A percentile compares a stretch with the other conserved stretches of the same genome.
Conservation (phyloP, 1,284 basidiomycete species). For the Apiotrichum domesticum region DNA sequence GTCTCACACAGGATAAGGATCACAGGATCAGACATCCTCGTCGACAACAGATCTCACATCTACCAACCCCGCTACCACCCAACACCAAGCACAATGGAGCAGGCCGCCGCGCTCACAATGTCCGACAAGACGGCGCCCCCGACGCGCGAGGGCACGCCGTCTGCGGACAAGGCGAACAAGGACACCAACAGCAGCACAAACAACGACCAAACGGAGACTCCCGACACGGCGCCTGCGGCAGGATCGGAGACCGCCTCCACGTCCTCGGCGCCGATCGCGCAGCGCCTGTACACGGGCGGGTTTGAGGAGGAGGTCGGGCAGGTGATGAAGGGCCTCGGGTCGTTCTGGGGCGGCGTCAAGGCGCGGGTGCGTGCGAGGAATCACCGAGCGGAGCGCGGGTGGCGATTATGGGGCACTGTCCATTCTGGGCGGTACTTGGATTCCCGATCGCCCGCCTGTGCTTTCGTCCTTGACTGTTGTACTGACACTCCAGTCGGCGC, state of each 20-base stretch:
- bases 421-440: background rate
- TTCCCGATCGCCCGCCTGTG: background rate
- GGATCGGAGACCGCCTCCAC: background rate
- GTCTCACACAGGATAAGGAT: too few species aligned
- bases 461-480: background rate
- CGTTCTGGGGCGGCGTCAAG: constrained; percentile 79
- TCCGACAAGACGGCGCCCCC: constrained; percentile 11
- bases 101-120: constrained; percentile 16
- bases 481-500: constrained; percentile 58
- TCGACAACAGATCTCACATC: too few species aligned
- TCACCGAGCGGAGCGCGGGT: constrained; percentile 47
- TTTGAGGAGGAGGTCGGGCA: constrained; percentile 80
- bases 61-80: background rate
- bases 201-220: background rate
- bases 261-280: background rate
- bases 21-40: too few species aligned
- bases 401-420: background rate
- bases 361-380: constrained; percentile 53
- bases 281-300: constrained; percentile 22
- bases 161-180: background rate
- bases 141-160: constrained; percentile 6
- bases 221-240: background rate
- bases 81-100: constrained; percentile 11
- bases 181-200: background rate
- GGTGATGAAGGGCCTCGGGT: constrained; percentile 69